Conservation (phyloP, 225 moss, liverwort and hornwort species). For the Bryum argenteum region DNA sequence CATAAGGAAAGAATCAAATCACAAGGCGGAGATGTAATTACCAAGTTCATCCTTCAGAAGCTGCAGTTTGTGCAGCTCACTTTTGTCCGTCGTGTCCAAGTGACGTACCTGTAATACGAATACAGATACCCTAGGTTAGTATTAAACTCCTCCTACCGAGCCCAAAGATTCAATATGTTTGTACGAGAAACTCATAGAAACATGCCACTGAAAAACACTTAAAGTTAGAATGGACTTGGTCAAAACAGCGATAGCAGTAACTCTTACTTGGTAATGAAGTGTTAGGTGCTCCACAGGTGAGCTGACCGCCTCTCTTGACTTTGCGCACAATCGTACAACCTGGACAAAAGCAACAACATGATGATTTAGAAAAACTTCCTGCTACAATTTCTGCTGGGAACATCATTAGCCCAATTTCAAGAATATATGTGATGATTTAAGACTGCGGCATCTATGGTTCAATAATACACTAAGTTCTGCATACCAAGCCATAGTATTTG, state of each 20-base stretch:
- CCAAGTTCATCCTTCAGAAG: slow-evolving; percentile 96
- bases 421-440: neutral
- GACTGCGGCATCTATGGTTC: neutral
- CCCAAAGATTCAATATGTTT: slow-evolving; percentile 2
- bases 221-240: neutral
- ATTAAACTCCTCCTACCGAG: neutral
- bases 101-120: slow-evolving; percentile 69
- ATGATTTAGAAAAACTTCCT: neutral
- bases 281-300: slow-evolving; percentile 98
- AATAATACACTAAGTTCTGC: slow-evolving; percentile 7
- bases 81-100: slow-evolving; percentile 92
- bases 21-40: slow-evolving; percentile 28
- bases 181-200: neutral
- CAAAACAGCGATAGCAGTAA: slow-evolving; percentile 1
- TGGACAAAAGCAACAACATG: slow-evolving; percentile 31
- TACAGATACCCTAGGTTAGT: slow-evolving; percentile 17
- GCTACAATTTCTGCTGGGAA: neutral
- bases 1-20: neutral
- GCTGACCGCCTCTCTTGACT: slow-evolving; percentile 96
- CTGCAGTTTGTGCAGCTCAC: slow-evolving; percentile 95
- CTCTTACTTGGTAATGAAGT: slow-evolving; percentile 89
- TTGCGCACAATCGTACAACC: slow-evolving; percentile 94
- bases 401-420: neutral
- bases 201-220: neutral
- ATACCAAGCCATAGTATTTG: neutral